Evolutionary conservation across 139 green algal species (phyloP), one percentile per base, ranked within the genome.

Genomic region (Ettlia oleoabundans): DNA sequence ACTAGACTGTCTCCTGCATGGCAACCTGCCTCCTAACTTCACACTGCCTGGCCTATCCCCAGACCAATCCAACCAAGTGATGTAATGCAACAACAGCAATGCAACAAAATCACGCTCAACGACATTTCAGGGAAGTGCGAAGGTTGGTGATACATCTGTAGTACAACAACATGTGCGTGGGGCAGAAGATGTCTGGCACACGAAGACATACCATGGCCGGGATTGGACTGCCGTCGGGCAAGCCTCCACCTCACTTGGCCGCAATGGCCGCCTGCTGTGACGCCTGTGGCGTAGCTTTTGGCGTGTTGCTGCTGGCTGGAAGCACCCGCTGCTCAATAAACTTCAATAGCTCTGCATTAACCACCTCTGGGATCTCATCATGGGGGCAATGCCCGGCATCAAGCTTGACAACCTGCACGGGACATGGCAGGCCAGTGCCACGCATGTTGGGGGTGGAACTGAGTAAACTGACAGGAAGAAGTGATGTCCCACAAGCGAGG

Each of bases 351-450:
- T 68, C 77, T 0, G 43, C 68, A 64, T 95, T 96, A 26, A 97
- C 85, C 52, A 68, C 62, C 30, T 93, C 89, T 13, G 94, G 94
- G 42, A 90, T 72, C 86, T 98, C 94, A 80, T 98, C 92, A 65
- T 55, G 40, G 1, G 40, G 67, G 40, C 40, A 97, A 85, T 98
- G 94, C 8, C 94, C 94, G 32, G 89, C 89, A 68, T 92, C 78
- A 13, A 93, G 52, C 80, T 91, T 52, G 38, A 87, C 35, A 1
- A 91, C 86, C 24, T 79, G 24, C 10, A n/a, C n/a, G n/a, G n/a
- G n/a, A n/a, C n/a, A n/a, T n/a, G n/a, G n/a, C n/a, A n/a, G n/a
- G n/a, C n/a, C n/a, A n/a, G n/a, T n/a, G n/a, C n/a, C n/a, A n/a
- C n/a, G n/a, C n/a, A n/a, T n/a, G n/a, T n/a, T n/a, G n/a, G n/a